These are phyloP conservation scores for Leersia perrieri DNA, from an alignment of 176 grass and related monocot species.

Conservation along the genomic window DNA sequence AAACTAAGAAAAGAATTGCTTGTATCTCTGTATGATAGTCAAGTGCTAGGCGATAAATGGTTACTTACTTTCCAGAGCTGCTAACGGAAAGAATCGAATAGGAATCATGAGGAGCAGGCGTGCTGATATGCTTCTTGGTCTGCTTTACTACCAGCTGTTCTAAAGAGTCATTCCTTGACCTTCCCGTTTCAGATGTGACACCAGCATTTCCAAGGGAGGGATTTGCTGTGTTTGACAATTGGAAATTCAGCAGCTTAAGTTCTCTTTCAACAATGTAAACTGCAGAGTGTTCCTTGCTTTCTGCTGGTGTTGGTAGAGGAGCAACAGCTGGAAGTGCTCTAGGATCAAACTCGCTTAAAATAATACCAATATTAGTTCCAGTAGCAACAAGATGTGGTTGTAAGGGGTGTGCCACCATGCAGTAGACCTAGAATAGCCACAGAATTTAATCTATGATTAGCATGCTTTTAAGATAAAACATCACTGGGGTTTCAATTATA, in stretches of 20 bases:
- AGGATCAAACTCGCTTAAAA: conserved; percentile 97
- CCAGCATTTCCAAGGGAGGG: conserved; percentile 60
- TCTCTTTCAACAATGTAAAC: conserved; percentile 98
- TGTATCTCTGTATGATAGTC: neutral
- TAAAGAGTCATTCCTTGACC: conserved; percentile 53
- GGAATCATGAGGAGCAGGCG: conserved; percentile 92
- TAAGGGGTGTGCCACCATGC: conserved; percentile 97
- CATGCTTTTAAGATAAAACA: conserved; percentile 33
- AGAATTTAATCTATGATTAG: conserved; percentile 27
- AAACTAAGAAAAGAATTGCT: neutral
- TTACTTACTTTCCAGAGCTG: conserved; percentile 94
- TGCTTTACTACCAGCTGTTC: conserved; percentile 88
- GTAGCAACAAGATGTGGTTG: conserved; percentile 99
- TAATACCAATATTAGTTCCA: conserved; percentile 95
- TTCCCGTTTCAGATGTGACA: conserved; percentile 58
- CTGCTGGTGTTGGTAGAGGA: conserved; percentile 67
- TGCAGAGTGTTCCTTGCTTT: conserved; percentile 83
- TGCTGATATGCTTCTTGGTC: conserved; percentile 92
- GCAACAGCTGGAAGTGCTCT: conserved; percentile 88
- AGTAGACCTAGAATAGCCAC: conserved; percentile 71
- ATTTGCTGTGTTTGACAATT: conserved; percentile 84
- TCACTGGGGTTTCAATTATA: neutral
- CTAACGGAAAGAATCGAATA: conserved; percentile 89
- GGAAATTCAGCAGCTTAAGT: conserved; percentile 91
- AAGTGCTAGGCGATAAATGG: conserved; percentile 1